phyloP scores from a whole-genome alignment of 768 basidiomycete species.

The Sarcomyxa edulis region DNA sequence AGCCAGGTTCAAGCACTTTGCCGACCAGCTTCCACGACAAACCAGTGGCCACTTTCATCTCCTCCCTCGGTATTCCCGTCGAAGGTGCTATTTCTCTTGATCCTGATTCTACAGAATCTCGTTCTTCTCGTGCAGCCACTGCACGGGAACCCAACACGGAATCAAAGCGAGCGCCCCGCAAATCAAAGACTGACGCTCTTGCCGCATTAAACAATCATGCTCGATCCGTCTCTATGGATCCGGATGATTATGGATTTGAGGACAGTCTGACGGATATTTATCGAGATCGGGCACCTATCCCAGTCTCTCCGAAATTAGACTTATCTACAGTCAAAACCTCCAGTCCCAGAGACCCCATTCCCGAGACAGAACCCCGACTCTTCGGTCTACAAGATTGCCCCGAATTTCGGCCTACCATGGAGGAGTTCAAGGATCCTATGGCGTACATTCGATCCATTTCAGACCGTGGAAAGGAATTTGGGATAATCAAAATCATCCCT shows the following conservation, averaged over 20 bases:
- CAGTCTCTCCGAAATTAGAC: conserved; percentile 60
- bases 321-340: conserved; percentile 67
- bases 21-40: conserved; percentile 47
- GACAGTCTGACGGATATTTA: conserved; percentile 45
- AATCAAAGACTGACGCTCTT: conserved; percentile 86
- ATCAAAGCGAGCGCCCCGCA: conserved; percentile 72
- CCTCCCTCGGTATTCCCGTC: conserved; percentile 74
- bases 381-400: conserved; percentile 91
- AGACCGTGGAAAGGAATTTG: conserved; percentile 64
- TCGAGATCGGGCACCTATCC: conserved; percentile 51
- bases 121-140: conserved; percentile 18
- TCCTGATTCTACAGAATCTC: conserved; percentile 30
- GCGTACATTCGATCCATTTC: conserved; percentile 83
- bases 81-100: conserved; percentile 69
- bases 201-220: conserved; percentile 71
- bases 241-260: conserved; percentile 46
- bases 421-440: conserved; percentile 94
- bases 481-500: conserved; percentile 95
- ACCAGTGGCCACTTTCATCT: conserved; percentile 48
- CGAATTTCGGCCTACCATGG: conserved; percentile 80
- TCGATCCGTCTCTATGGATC: conserved; percentile 46
- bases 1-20: conserved; percentile 37
- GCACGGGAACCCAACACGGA: conserved; percentile 35
- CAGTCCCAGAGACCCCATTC: conserved; percentile 36
- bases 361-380: conserved; percentile 49